Conservation (phyloP, 1,284 basidiomycete species). For the Rhodotorula sp. region DNA sequence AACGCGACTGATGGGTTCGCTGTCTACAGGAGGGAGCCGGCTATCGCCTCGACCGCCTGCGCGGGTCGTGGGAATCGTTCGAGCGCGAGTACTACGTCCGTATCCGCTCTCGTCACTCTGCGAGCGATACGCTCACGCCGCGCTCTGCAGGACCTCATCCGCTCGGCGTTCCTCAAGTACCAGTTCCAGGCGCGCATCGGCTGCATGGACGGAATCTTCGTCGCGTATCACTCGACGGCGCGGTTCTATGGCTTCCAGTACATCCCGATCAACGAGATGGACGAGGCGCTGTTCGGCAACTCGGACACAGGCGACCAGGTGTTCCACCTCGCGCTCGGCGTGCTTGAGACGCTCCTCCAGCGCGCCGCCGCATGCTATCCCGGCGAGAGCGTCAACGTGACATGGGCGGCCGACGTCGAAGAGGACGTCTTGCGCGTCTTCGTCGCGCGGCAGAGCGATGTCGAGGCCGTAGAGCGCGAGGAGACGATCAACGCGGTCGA, state of each 20-base stretch:
- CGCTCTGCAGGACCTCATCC: constrained; percentile 66
- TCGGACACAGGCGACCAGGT: constrained; percentile 66
- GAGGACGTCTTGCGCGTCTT: constrained; percentile 34
- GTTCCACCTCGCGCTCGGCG: constrained; percentile 71
- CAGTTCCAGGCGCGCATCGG: constrained; percentile 96
- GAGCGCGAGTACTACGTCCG: constrained; percentile 76
- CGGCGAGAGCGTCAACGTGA: constrained; percentile 52
- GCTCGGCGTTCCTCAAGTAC: constrained; percentile 94
- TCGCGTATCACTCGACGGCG: constrained; percentile 91
- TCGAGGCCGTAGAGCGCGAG: background rate
- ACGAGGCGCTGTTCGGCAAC: constrained; percentile 72
- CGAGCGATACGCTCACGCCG: background rate
- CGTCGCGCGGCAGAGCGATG: constrained; percentile 19
- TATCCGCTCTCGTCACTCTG: background rate
- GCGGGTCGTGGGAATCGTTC: constrained; percentile 68
- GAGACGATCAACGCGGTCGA: background rate
- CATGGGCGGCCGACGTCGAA: constrained; percentile 18
- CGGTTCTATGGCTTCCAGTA: constrained; percentile 95
- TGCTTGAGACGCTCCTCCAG: constrained; percentile 71
- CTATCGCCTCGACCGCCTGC: constrained; percentile 66
- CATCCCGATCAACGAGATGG: constrained; percentile 83
- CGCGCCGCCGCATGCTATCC: constrained; percentile 68
- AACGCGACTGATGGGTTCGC: background rate
- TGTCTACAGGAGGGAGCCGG: constrained; percentile 64
- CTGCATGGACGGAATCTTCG: constrained; percentile 93